Percentiles rank a stretch among this genome's conserved stretches.
phyloP scores from a whole-genome alignment of 345 rosid species.

The Barbarea vulgaris region DNA sequence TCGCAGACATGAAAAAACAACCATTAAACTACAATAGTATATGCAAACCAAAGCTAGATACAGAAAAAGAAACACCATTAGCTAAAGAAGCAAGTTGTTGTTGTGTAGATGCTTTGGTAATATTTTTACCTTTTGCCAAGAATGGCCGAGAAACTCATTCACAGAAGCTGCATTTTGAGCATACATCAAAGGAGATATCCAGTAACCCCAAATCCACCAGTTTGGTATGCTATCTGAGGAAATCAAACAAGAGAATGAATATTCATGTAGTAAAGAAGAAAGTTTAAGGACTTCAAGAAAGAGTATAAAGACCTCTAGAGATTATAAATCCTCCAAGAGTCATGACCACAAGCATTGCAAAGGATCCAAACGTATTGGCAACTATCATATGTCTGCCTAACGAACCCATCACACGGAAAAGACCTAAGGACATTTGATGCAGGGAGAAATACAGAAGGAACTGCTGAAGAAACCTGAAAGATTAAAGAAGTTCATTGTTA shows the following conservation, averaged over 20 bases:
- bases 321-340: conserved; percentile 95
- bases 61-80: neutral
- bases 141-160: conserved; percentile 87
- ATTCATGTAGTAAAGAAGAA: conserved; percentile 9
- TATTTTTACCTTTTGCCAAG: conserved; percentile 80
- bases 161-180: conserved; percentile 98
- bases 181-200: conserved; percentile 95
- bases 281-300: conserved; percentile 4
- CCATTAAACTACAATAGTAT: conserved; percentile 27
- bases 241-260: conserved; percentile 29
- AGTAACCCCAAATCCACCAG: conserved; percentile 99
- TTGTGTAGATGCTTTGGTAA: conserved; percentile 3
- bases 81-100: conserved; percentile 7
- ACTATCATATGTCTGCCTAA: conserved; percentile 95
- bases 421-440: conserved; percentile 93
- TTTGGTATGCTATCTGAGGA: conserved; percentile 79
- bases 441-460: conserved; percentile 79
- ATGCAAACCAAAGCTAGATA: conserved; percentile 2
- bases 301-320: conserved; percentile 67
- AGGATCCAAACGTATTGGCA: conserved; percentile 96
- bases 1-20: conserved; percentile 26
- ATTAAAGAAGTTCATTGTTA: conserved; percentile 36
- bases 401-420: conserved; percentile 97
- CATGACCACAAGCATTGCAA: conserved; percentile 97
- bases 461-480: conserved; percentile 82